A percentile compares a stretch with the other conserved stretches of the same genome.
Evolutionary conservation across 805 yeast species (phyloP).

Genomic region (Monosporozyma servazzii): DNA sequence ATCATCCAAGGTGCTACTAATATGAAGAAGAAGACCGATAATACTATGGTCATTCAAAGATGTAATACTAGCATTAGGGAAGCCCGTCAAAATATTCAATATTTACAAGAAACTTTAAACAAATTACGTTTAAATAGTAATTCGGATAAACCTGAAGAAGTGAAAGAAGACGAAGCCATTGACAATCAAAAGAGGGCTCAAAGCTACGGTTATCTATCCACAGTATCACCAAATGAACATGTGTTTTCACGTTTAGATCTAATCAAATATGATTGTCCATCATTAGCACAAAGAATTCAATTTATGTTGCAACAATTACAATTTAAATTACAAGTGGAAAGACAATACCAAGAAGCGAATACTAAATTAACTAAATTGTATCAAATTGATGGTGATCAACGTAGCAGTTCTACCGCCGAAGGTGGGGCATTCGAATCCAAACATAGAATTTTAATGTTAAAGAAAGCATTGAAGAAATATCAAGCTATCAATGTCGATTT

Average conservation of each 20-base stretch:
- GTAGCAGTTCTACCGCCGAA: constrained; percentile 78
- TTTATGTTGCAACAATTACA: constrained; percentile 92
- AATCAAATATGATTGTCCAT: constrained; percentile 86
- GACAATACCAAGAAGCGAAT: constrained; percentile 86
- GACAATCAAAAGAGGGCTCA: constrained; percentile 11
- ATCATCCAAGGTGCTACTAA: constrained; percentile 82
- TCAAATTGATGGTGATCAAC: constrained; percentile 83
- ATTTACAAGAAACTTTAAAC: constrained; percentile 66
- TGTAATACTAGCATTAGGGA: constrained; percentile 88
- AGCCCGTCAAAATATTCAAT: constrained; percentile 84
- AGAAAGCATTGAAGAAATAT: constrained; percentile 75
- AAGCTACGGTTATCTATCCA: constrained; percentile 30
- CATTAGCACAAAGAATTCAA: constrained; percentile 88
- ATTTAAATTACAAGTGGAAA: constrained; percentile 87
- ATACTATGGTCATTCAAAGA: constrained; percentile 76
- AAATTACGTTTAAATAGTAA: constrained; percentile 36
- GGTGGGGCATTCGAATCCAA: constrained; percentile 78
- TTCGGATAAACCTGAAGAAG: constrained; percentile 3
- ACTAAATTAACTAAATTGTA: constrained; percentile 81
- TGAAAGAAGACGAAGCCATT: constrained; percentile 5
- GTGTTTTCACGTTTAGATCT: constrained; percentile 65
- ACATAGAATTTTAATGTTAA: constrained; percentile 74
- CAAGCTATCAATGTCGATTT: constrained; percentile 74
- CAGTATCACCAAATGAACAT: constrained; percentile 29
- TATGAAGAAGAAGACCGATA: constrained; percentile 67